Evolutionary conservation across 108 stramenopile genomes (phyloP).

Genomic region (Stephanodiscus minutulus): DNA sequence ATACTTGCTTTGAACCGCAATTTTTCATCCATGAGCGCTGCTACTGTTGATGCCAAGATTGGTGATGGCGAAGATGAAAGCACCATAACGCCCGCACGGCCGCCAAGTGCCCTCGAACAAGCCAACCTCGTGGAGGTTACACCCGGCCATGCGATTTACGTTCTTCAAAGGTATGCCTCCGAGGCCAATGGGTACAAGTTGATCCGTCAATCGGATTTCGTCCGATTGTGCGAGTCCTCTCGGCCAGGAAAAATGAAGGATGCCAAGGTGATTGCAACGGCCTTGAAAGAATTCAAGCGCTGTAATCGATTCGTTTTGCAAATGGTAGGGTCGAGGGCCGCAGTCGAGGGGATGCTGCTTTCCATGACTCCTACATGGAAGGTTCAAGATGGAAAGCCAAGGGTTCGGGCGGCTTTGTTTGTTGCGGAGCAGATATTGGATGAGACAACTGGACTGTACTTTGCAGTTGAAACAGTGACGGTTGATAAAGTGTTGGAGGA

Average conservation of each 20-base stretch:
- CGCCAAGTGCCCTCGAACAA: conserved; percentile 50
- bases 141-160: conserved; percentile 46
- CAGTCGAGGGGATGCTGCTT: conserved; percentile 46
- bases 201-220: conserved; percentile 44
- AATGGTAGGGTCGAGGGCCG: conserved; percentile 25
- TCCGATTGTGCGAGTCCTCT: conserved; percentile 34
- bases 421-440: conserved; percentile 33
- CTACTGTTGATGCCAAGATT: neutral
- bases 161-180: conserved; percentile 39
- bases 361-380: conserved; percentile 41
- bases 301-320: conserved; percentile 42
- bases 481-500: conserved; percentile 42
- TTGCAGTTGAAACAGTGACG: conserved; percentile 26
- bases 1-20: neutral
- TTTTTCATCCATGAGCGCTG: conserved; percentile 11
- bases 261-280: conserved; percentile 46
- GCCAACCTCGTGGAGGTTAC: conserved; percentile 40
- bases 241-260: conserved; percentile 42
- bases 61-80: neutral
- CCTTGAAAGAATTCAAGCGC: conserved; percentile 45
- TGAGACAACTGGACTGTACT: conserved; percentile 44
- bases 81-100: neutral
- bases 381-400: conserved; percentile 28
- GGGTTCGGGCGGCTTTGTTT: conserved; percentile 32
- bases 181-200: conserved; percentile 25